Base-by-base conservation (phyloP, 2,329 filamentous ascomycete genomes). In the Botrytis medusae region DNA sequence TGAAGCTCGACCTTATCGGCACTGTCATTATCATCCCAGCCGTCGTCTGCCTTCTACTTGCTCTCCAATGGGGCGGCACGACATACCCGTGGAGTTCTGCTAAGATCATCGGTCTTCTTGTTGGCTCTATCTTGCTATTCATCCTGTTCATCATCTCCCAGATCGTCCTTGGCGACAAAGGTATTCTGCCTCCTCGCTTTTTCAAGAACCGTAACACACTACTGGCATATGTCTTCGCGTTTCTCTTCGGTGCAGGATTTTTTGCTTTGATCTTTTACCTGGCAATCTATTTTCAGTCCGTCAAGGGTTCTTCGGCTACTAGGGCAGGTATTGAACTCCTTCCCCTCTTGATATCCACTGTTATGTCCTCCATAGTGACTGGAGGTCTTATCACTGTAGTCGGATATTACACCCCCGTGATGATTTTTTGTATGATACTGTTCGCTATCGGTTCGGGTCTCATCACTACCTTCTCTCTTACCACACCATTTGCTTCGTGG, bases 401-500 rank as follows among this genome's bases (percentile, higher is more conserved):
- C 34, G 84, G 85, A 32, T 85, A 85, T 77, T 87, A 86, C 75
- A 83, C 83, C 20, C 85, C 84, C 2, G 81, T 84, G 72, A 82
- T 85, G 79, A 78, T 86, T 51, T 48, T 81, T 20, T 83, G 84
- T 67, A 80, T 81, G 51, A 77, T 78, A 22, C 69, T 85, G n/a
- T 78, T 77, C 69, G 72, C 80, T 7, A 76, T 85, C 59, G 85
- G 84, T 25, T 80, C 82, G 8, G 84, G 83, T 32, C 81, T 86
- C 7, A 79, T 86, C 68, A 83, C 82, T 2, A 84, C 84, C 1
- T 81, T 85, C 57, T 75, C 82, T 69, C 74, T 83, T 42, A 77
- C 80, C 72, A 84, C 86, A 2, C 81, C 84, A 0, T 77, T 85
- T 4, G 78, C 81, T 12, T 80, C 84, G 61, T 90, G 88, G 88